Evolutionary conservation across 1,284 basidiomycete genomes (phyloP).

Genomic region (Mycosarcoma mackinlayi): DNA sequence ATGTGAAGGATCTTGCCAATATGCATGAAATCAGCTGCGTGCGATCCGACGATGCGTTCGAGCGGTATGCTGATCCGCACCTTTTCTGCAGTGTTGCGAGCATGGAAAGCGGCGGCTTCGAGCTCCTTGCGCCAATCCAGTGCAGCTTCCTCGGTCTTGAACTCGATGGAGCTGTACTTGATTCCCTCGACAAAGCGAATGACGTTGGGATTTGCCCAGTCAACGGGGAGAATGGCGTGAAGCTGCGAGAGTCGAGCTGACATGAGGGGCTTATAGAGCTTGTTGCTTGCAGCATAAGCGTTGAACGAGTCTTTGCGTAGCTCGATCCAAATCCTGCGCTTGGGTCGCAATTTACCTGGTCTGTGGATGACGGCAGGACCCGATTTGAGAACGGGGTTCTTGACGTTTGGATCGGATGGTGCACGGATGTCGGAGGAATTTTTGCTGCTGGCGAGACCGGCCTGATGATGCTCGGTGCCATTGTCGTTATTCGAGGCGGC

Average conservation of each 20-base stretch:
- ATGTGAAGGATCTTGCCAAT: conserved; percentile 49
- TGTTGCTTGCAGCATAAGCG: conserved; percentile 54
- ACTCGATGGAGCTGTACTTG: conserved; percentile 51
- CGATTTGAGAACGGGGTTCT: conserved; percentile 50
- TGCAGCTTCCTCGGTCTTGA: conserved; percentile 58
- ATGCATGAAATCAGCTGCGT: conserved; percentile 33
- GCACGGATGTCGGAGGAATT: neutral
- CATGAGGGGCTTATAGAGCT: conserved; percentile 58
- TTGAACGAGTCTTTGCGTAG: conserved; percentile 53
- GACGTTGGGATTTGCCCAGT: conserved; percentile 43
- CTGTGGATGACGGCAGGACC: conserved; percentile 55
- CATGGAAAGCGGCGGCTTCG: conserved; percentile 51
- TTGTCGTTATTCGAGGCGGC: conserved; percentile 8
- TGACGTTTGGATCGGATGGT: conserved; percentile 25
- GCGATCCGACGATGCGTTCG: conserved; percentile 46
- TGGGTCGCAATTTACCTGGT: conserved; percentile 47
- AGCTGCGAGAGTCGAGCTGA: conserved; percentile 53
- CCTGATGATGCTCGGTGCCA: neutral
- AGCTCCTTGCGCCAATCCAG: conserved; percentile 57
- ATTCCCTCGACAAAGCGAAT: conserved; percentile 46
- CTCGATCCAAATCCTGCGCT: conserved; percentile 57
- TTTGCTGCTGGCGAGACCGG: neutral
- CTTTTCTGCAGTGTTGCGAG: conserved; percentile 52
- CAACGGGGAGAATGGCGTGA: conserved; percentile 47
- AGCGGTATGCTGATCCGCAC: conserved; percentile 58